Base-by-base conservation (phyloP, 441 rosid genomes). In the Bruguiera hainesii region DNA sequence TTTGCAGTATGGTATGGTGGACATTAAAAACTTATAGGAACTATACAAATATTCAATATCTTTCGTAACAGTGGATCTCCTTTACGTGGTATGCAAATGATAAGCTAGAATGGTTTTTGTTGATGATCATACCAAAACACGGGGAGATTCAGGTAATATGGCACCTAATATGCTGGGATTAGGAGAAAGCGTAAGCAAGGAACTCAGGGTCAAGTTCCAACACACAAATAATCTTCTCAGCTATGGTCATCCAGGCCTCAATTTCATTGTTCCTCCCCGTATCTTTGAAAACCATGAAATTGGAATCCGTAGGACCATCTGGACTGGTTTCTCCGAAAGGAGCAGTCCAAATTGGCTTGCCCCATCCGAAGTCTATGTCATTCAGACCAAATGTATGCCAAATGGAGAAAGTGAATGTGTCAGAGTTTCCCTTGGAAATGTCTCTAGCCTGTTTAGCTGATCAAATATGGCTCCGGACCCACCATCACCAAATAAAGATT, bases 311-410 rank as follows among this genome's bases (percentile, higher is more conserved):
- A 25, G 66, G 28, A 18, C 55, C 9, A 19, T 7, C 7, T 49
- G 46, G n/a, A 29, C 68, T 28, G 10, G 60, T 42, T 15, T 65
- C 60, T 49, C 75, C 70, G 50, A 59, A 49, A 2, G 33, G 35
- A 5, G 69, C 65, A 25, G 50, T 55, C 69, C 60, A 71, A 58
- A 51, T 42, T 3, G 70, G 70, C 15, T 59, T 65, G 53, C 75
- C 70, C 70, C 66, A 65, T 4, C 75, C 75, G 51, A 71, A 65
- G 65, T 71, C 61, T 7, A 71, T 33, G 2, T 65, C 70, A 35
- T 35, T 31, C 5, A 64, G 50, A 25, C 68, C 70, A 46, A 66
- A 56, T 18, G 53, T 56, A 56, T 53, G 67, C 73, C 73, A 70
- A n/a, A 68, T 62, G 0, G 66, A 42, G 49, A 63, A 71, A 50